These are phyloP conservation scores for Bifiguratus adelaidae DNA, from an alignment of 192 early-diverging fungal species.

Conservation along the genomic window DNA sequence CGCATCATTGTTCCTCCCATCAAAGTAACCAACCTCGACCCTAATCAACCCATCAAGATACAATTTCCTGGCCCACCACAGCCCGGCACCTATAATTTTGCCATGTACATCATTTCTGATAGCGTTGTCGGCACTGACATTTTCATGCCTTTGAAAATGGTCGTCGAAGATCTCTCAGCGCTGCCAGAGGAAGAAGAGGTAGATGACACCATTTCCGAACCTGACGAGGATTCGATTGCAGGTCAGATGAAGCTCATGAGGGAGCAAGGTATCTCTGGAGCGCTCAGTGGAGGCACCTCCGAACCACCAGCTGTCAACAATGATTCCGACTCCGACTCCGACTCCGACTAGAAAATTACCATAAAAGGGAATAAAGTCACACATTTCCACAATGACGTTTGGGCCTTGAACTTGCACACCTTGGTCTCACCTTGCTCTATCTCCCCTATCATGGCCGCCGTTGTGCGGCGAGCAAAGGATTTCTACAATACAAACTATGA, in stretches of 20 bases:
- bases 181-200: slow-evolving; percentile 66
- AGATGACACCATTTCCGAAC: slow-evolving; percentile 93
- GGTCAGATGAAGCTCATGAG: slow-evolving; percentile 91
- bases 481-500: slow-evolving; percentile 33
- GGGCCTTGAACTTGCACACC: too few relatives aligned
- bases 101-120: slow-evolving; percentile 82
- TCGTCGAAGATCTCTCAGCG: slow-evolving; percentile 55
- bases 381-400: too few relatives aligned
- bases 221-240: slow-evolving; percentile 91
- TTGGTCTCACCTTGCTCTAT: too few relatives aligned
- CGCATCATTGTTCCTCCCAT: slow-evolving; percentile 69
- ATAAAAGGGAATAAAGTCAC: too few relatives aligned
- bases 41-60: slow-evolving; percentile 53
- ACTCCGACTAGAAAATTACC: too few relatives aligned
- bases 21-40: slow-evolving; percentile 69
- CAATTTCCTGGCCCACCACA: slow-evolving; percentile 93
- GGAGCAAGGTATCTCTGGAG: slow-evolving; percentile 52
- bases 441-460: not conserved
- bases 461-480: not conserved
- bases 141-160: slow-evolving; percentile 64
- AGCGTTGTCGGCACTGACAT: slow-evolving; percentile 79
- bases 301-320: too few relatives aligned
- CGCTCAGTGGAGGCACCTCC: slow-evolving; percentile 36
- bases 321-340: too few relatives aligned
- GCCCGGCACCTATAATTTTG: slow-evolving; percentile 72